Evolutionary conservation across 768 basidiomycete species (phyloP).

Genomic region (Trametes punicea): DNA sequence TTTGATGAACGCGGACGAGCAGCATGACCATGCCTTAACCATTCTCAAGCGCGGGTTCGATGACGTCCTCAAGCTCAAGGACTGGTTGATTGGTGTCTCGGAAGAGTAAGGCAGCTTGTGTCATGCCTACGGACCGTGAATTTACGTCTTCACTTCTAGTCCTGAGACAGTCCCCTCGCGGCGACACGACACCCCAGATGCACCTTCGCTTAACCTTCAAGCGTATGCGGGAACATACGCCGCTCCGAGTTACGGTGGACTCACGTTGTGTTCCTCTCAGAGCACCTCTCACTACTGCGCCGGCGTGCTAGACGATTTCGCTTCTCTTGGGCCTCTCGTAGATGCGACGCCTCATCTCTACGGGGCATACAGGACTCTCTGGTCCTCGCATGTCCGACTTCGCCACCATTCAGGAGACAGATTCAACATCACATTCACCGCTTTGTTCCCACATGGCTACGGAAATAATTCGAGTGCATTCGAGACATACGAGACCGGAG

Average conservation of each 20-base stretch:
- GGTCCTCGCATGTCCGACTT: constrained; percentile 37
- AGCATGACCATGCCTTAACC: not conserved
- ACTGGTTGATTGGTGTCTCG: too few relatives aligned
- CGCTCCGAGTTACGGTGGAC: constrained; percentile 36
- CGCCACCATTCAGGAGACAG: constrained; percentile 21
- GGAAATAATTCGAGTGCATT: constrained; percentile 26
- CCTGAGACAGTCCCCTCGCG: too few relatives aligned
- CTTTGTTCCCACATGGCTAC: constrained; percentile 37
- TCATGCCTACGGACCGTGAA: too few relatives aligned
- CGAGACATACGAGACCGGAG: constrained; percentile 5
- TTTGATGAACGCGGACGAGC: constrained; percentile 25
- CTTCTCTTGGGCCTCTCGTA: not conserved
- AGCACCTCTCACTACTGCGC: constrained; percentile 26
- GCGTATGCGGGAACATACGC: constrained; percentile 36
- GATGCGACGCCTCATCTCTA: constrained; percentile 1
- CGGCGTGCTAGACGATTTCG: constrained; percentile 31
- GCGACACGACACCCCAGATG: too few relatives aligned
- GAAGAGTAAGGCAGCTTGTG: too few relatives aligned
- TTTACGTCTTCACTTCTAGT: too few relatives aligned
- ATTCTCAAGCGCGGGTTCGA: constrained; percentile 10
- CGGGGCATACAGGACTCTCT: constrained; percentile 20
- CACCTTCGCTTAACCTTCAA: constrained; percentile 18
- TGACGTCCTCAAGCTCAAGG: not conserved
- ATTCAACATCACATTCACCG: constrained; percentile 22
- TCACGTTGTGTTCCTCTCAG: constrained; percentile 35